These are phyloP conservation scores for Hypomontagnella submonticulosa DNA, from an alignment of 495 filamentous ascomycete genomes.

Conservation along the genomic window DNA sequence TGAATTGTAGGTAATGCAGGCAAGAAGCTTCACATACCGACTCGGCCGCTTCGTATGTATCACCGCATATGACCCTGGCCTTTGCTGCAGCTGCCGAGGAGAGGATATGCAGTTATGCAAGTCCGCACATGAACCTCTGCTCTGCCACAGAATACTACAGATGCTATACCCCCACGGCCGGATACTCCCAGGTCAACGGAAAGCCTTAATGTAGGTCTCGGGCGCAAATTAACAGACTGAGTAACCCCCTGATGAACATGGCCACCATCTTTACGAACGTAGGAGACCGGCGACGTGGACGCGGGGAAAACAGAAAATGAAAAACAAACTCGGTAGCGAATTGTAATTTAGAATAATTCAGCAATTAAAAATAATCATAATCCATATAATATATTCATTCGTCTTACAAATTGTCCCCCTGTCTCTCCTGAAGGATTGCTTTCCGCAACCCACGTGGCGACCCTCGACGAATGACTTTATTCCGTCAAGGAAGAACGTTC, in stretches of 20 bases:
- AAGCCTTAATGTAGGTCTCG: constrained; percentile 42
- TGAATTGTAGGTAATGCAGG: not conserved
- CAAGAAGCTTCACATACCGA: constrained; percentile 19
- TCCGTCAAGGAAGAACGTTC: constrained; percentile 23
- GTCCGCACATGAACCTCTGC: constrained; percentile 36
- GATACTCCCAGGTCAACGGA: constrained; percentile 37
- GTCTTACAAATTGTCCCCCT: constrained; percentile 19
- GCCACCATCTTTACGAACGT: not conserved
- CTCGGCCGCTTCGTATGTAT: constrained; percentile 7
- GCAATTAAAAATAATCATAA: constrained; percentile 16
- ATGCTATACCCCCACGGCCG: constrained; percentile 37
- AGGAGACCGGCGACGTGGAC: constrained; percentile 5
- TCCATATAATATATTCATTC: not conserved
- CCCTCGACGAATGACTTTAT: constrained; percentile 32
- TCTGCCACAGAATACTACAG: constrained; percentile 26
- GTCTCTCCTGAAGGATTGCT: constrained; percentile 25
- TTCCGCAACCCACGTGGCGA: constrained; percentile 39
- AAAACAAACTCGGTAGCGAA: not conserved
- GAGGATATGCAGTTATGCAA: constrained; percentile 35
- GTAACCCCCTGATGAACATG: constrained; percentile 8
- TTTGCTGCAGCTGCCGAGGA: constrained; percentile 34
- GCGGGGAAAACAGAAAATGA: constrained; percentile 4
- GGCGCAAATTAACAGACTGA: constrained; percentile 20
- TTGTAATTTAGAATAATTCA: constrained; percentile 8
- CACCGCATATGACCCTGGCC: constrained; percentile 31